Conservation (phyloP, 1,284 basidiomycete species). For the Ganoderma sinense region DNA sequence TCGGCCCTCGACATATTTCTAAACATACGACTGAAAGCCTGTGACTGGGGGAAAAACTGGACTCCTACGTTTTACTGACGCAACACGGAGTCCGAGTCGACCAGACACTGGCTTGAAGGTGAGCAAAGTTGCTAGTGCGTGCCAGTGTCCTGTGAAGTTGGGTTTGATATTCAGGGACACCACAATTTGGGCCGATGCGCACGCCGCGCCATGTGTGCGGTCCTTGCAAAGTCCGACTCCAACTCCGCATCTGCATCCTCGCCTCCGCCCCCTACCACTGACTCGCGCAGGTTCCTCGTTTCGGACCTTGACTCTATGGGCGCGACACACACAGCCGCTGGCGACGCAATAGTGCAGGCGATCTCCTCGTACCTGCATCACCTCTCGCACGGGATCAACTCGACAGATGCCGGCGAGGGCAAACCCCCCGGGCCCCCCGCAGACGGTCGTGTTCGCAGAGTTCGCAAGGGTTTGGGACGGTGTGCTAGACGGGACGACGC, state of each 20-base stretch:
- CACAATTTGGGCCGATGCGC: too few relatives aligned
- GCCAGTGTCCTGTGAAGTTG: too few relatives aligned
- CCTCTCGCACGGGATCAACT: conserved; percentile 27
- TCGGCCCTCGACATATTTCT: too few relatives aligned
- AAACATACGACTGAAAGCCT: too few relatives aligned
- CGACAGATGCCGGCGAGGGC: conserved; percentile 1
- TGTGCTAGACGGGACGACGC: conserved; percentile 35
- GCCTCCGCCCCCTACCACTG: conserved; percentile 38
- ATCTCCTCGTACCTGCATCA: conserved; percentile 37
- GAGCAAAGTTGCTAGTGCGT: too few relatives aligned
- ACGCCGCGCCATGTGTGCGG: too few relatives aligned
- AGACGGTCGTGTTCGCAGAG: conserved; percentile 39
- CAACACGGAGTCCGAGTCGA: too few relatives aligned
- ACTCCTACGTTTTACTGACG: too few relatives aligned
- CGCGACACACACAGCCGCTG: conserved; percentile 37
- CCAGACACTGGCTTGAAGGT: too few relatives aligned
- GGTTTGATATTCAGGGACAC: too few relatives aligned
- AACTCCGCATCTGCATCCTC: conserved; percentile 42
- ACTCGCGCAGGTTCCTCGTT: conserved; percentile 41
- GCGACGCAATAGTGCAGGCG: conserved; percentile 41
- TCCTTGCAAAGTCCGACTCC: too few relatives aligned
- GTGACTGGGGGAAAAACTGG: too few relatives aligned
- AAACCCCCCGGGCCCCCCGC: conserved; percentile 4
- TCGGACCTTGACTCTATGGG: conserved; percentile 45
- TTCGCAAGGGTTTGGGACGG: conserved; percentile 42